phyloP scores from a whole-genome alignment of 768 basidiomycete species.

The Mycena vitilis region DNA sequence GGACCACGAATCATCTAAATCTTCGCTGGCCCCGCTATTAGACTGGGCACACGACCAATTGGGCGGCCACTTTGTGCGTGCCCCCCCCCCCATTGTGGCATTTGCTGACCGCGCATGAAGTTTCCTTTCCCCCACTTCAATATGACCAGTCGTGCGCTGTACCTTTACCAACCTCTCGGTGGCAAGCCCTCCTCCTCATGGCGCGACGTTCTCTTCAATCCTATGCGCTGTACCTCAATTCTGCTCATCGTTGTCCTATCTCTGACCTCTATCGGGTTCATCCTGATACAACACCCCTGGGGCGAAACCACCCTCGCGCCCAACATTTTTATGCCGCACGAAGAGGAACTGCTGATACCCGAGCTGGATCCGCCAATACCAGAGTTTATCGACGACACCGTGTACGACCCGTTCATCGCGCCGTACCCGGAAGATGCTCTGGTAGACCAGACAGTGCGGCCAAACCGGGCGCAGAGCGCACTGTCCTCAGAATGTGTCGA shows the following conservation, averaged over 20 bases:
- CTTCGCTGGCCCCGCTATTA: not conserved
- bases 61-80: constrained; percentile 13
- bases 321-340: constrained; percentile 8
- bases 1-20: not conserved
- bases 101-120: constrained; percentile 6
- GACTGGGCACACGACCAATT: constrained; percentile 16
- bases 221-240: constrained; percentile 29
- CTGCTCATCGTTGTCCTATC: constrained; percentile 33
- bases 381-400: constrained; percentile 2
- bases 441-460: constrained; percentile 25
- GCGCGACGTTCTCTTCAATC: constrained; percentile 20
- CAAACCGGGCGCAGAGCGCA: constrained; percentile 26
- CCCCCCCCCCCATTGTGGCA: too few relatives aligned
- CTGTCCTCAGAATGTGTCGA: constrained; percentile 35
- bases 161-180: constrained; percentile 20
- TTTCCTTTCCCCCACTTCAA: not conserved
- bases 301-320: constrained; percentile 1
- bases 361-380: not conserved
- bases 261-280: constrained; percentile 25
- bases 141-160: constrained; percentile 16
- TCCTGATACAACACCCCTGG: constrained; percentile 33
- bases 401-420: constrained; percentile 32
- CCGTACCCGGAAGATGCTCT: constrained; percentile 19
- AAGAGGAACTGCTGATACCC: not conserved
- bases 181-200: constrained; percentile 1